These are phyloP conservation scores for Scytalidium lignicola DNA, from an alignment of 2,329 filamentous ascomycete genomes.

Conservation along the genomic window DNA sequence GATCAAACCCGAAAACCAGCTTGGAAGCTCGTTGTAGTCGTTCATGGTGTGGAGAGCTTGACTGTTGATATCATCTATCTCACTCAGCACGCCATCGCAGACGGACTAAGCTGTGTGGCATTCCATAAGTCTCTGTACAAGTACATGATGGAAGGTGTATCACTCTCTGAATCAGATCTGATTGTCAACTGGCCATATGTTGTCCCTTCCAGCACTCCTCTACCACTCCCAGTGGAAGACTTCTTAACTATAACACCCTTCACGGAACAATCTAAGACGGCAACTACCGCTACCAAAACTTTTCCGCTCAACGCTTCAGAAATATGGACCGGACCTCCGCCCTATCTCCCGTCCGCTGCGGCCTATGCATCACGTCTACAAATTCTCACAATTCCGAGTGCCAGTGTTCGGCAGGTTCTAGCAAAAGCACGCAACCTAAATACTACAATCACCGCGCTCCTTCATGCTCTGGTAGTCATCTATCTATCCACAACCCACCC, in stretches of 20 bases:
- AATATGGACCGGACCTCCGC: conserved; percentile 3
- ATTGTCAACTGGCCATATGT: conserved; percentile 8
- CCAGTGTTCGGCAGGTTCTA: neutral
- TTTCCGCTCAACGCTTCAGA: neutral
- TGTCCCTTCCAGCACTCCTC: conserved; percentile 1
- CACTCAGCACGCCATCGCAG: conserved; percentile 14
- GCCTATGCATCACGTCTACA: neutral
- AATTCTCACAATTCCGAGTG: conserved; percentile 7
- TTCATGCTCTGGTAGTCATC: conserved; percentile 15
- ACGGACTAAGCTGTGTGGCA: conserved; percentile 12
- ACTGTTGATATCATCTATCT: conserved; percentile 15
- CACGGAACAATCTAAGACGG: neutral
- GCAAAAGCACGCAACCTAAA: conserved; percentile 3
- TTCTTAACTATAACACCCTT: neutral
- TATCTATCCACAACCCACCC: conserved; percentile 10
- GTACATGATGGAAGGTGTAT: conserved; percentile 5
- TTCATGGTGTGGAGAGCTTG: conserved; percentile 3
- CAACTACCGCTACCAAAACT: no score
- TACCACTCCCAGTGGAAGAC: conserved; percentile 8
- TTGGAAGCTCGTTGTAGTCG: conserved; percentile 16
- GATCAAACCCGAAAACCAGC: conserved; percentile 13
- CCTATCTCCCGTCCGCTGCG: neutral
- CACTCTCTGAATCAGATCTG: neutral
- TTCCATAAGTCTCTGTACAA: conserved; percentile 15
- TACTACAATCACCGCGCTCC: conserved; percentile 16